Evolutionary conservation across 768 basidiomycete species (phyloP).

Genomic region (Clavulina sp.): DNA sequence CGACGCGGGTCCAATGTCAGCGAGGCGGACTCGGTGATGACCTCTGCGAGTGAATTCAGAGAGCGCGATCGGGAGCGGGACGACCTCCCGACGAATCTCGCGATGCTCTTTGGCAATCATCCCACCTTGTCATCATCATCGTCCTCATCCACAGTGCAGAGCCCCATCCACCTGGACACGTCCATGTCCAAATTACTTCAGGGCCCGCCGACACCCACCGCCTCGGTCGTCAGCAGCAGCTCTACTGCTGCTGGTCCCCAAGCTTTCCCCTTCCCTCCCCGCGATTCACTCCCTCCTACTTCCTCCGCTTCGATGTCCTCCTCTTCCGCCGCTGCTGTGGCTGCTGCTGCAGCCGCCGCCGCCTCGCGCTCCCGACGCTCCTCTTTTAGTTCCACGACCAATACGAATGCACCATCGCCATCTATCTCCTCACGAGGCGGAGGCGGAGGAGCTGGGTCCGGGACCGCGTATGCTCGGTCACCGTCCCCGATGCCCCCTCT

Average conservation of each 20-base stretch:
- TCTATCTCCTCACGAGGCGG: conserved; percentile 13
- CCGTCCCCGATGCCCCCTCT: conserved; percentile 85
- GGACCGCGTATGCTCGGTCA: no score
- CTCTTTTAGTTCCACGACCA: not conserved
- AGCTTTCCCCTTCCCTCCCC: conserved; percentile 6
- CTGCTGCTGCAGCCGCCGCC: not conserved
- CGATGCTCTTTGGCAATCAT: conserved; percentile 19
- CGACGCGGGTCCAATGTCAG: conserved; percentile 59
- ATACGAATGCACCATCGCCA: conserved; percentile 6
- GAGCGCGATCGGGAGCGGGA: no score
- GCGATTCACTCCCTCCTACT: no score
- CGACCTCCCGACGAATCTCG: conserved; percentile 25
- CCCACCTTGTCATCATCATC: conserved; percentile 13
- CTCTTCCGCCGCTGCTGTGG: no score
- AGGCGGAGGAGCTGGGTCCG: no score
- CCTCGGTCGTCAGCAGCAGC: conserved; percentile 13
- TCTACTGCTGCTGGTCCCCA: conserved; percentile 39
- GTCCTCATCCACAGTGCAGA: conserved; percentile 6
- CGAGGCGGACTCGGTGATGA: conserved; percentile 49
- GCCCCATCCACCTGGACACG: no score
- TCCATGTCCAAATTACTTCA: not conserved
- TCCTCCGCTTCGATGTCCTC: no score
- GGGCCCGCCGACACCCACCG: conserved; percentile 16
- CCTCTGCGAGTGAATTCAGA: conserved; percentile 36
- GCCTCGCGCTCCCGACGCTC: not conserved